Percentiles rank a stretch among this genome's conserved stretches.
phyloP scores from a whole-genome alignment of 192 early-diverging fungal species.

The Linnemannia schmuckeri region DNA sequence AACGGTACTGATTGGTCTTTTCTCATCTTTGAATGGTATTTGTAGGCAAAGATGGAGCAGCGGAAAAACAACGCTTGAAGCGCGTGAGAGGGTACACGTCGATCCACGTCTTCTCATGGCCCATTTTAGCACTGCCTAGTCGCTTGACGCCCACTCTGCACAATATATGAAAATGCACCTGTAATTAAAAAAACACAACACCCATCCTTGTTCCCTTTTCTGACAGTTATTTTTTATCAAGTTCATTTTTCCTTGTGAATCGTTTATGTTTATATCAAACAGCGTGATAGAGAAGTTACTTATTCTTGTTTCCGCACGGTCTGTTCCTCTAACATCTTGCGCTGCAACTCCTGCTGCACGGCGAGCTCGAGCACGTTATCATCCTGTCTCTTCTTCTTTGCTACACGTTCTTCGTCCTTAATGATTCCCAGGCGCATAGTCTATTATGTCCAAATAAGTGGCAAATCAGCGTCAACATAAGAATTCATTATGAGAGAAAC shows the following conservation, averaged over 20 bases:
- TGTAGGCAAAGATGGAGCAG: conserved; percentile 45
- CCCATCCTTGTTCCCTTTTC: no score
- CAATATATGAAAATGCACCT: no score
- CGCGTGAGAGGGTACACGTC: neutral
- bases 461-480: neutral
- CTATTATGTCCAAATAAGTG: conserved; percentile 1
- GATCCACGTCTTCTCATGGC: no score
- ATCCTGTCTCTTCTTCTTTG: conserved; percentile 55
- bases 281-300: neutral
- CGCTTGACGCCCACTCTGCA: no score
- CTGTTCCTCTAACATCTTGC: conserved; percentile 52
- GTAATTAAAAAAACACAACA: no score
- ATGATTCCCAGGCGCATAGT: conserved; percentile 50
- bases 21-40: neutral
- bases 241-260: no score
- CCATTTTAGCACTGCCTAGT: no score
- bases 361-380: conserved; percentile 56
- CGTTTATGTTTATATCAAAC: neutral
- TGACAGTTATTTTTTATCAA: no score
- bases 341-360: conserved; percentile 54
- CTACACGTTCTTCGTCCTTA: conserved; percentile 53
- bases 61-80: conserved; percentile 42
- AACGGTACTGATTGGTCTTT: neutral
- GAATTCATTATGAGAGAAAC: neutral
- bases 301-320: conserved; percentile 32